Evolutionary conservation across 225 moss, liverwort and hornwort genomes (phyloP), one percentile per base, ranked within the genome.

Genomic region (Takakia lepidozioides): DNA sequence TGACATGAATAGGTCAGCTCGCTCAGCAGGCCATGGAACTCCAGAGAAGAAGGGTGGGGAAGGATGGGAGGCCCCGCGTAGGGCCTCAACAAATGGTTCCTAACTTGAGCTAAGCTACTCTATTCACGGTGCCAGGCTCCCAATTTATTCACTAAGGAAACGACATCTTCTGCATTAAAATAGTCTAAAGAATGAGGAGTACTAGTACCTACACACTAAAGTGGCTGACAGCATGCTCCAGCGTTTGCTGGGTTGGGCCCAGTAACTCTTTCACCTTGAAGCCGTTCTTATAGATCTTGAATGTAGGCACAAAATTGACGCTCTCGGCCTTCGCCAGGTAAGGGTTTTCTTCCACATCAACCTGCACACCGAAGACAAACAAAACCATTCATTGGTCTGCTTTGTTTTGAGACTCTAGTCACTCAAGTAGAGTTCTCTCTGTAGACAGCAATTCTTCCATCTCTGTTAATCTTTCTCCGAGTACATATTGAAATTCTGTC

Each of bases 211-310:
- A 85, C 29, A 54, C 63, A 54, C 89, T 85, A 60, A 75, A 86
- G 65, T 81, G 70, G 44, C 68, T 71, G 48, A 91, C 62, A 43
- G 64, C 78, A 45, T 71, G 78, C 64, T 86, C 78, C 70, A 91
- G 54, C 48, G 66, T 73, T 71, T 84, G 69, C 63, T 69, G 67
- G 46, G 64, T 79, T 34, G 91, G 91, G 52, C 86, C 91, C 56
- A 69, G 63, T 5, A 91, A 59, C 72, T 91, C 91, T 55, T 78
- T 68, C 64, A 81, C 81, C 58, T 91, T 87, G 49, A 70, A 81
- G 25, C 91, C 91, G 64, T 91, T 84, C 63, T 78, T 86, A 66
- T 78, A 91, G 69, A 91, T 78, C 81, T 91, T 91, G 78, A 86
- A 86, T 34, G 86, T 91, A 10, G 91, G 91, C 61, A 91, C 78